Conservation (phyloP, 225 moss, liverwort and hornwort genomes). For the Antitrichia curtipendula region DNA sequence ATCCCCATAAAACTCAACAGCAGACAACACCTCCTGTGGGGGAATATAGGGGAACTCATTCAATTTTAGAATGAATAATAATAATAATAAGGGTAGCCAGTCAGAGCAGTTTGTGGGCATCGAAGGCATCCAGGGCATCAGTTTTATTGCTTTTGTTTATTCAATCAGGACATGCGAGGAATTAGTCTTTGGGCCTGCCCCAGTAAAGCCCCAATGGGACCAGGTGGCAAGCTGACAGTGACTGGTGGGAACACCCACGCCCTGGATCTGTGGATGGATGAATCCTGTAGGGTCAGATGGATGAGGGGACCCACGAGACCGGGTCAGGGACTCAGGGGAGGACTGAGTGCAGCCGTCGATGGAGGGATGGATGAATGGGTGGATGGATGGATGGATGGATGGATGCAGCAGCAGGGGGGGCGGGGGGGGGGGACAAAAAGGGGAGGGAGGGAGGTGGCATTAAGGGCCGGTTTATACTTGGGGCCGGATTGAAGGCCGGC, state of each 20-base stretch:
- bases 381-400: background rate
- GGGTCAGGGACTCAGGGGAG: background rate
- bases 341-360: background rate
- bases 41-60: background rate
- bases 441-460: too few species aligned
- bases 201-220: background rate
- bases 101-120: background rate
- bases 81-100: too few species aligned
- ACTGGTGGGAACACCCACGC: too few species aligned
- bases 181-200: background rate
- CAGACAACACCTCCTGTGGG: too few species aligned
- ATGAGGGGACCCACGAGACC: background rate
- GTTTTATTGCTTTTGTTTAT: background rate
- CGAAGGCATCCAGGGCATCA: background rate
- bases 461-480: too few species aligned
- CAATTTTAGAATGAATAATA: background rate
- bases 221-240: background rate
- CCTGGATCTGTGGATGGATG: slow-evolving; percentile 5
- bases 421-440: background rate
- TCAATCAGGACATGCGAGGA: background rate
- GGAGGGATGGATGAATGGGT: background rate
- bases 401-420: background rate
- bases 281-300: background rate
- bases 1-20: background rate
- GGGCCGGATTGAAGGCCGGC: too few species aligned